A percentile compares a stretch with the other conserved stretches of the same genome.
Evolutionary conservation across 2,329 filamentous ascomycete species (phyloP).

Genomic region (Aspergillus sp.): DNA sequence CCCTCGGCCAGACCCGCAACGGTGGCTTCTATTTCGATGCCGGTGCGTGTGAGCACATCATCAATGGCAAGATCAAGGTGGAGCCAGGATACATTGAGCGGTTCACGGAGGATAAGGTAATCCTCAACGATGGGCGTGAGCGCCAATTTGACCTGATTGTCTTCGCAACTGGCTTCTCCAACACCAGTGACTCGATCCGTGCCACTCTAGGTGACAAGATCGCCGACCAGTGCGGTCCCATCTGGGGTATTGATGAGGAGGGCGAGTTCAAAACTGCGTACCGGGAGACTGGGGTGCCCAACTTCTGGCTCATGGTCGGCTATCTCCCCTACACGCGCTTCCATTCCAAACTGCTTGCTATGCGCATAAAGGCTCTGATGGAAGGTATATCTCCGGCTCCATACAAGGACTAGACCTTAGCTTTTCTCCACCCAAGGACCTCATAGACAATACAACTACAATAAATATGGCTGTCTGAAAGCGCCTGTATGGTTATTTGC

Average conservation of each 20-base stretch:
- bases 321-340: constrained; percentile 38
- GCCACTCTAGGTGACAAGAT: constrained; percentile 28
- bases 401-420: constrained; percentile 2
- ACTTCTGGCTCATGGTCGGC: constrained; percentile 43
- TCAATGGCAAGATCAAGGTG: constrained; percentile 33
- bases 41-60: constrained; percentile 32
- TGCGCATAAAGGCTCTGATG: constrained; percentile 35
- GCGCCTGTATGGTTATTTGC: too few species aligned
- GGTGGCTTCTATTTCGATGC: constrained; percentile 36
- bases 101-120: constrained; percentile 29
- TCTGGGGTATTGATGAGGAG: constrained; percentile 34
- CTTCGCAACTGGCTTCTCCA: constrained; percentile 32
- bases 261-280: constrained; percentile 34
- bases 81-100: constrained; percentile 16
- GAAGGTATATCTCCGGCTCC: constrained; percentile 8
- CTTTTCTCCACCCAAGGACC: too few species aligned
- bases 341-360: constrained; percentile 37
- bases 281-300: constrained; percentile 36
- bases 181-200: constrained; percentile 27
- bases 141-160: constrained; percentile 34
- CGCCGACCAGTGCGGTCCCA: constrained; percentile 23
- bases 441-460: too few species aligned
- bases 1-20: constrained; percentile 33
- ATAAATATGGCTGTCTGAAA: too few species aligned
- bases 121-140: constrained; percentile 35